Percentiles rank a stretch among this genome's conserved stretches.
These are phyloP conservation scores for Cercospora sp. DNA, from an alignment of 2,329 filamentous ascomycete species.

Conservation along the genomic window DNA sequence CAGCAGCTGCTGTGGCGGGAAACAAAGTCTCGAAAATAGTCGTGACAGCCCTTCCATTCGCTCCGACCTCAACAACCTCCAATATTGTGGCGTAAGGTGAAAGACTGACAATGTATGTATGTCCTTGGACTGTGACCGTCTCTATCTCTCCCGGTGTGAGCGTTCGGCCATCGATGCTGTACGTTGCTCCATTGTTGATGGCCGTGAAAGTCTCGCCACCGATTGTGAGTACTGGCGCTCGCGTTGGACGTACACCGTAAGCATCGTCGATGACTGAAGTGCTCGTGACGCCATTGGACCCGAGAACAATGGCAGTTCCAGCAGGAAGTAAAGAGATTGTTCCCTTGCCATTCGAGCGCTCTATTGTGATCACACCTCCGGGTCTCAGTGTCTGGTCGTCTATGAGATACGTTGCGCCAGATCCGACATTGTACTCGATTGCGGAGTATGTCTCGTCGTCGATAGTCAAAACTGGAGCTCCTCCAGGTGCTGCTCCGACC, in stretches of 20 bases:
- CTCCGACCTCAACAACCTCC: slow-evolving; percentile 38
- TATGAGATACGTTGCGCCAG: slow-evolving; percentile 42
- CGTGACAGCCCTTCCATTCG: slow-evolving; percentile 36
- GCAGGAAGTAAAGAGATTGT: slow-evolving; percentile 40
- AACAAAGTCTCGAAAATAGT: slow-evolving; percentile 41
- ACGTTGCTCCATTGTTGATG: slow-evolving; percentile 36
- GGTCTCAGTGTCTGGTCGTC: slow-evolving; percentile 42
- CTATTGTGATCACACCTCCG: slow-evolving; percentile 34
- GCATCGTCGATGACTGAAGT: slow-evolving; percentile 30
- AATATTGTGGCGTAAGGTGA: slow-evolving; percentile 41
- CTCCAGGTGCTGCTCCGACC: slow-evolving; percentile 19
- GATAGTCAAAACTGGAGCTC: slow-evolving; percentile 34
- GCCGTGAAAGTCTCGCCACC: slow-evolving; percentile 35
- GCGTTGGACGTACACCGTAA: slow-evolving; percentile 30
- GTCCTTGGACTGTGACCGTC: slow-evolving; percentile 33
- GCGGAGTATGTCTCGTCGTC: slow-evolving; percentile 32
- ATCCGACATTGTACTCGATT: slow-evolving; percentile 28
- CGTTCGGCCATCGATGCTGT: slow-evolving; percentile 44
- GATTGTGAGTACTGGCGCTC: slow-evolving; percentile 37
- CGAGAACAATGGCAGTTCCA: slow-evolving; percentile 31
- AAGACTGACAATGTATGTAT: slow-evolving; percentile 37
- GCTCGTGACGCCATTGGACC: slow-evolving; percentile 28
- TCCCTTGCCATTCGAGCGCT: slow-evolving; percentile 30
- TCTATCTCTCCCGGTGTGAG: slow-evolving; percentile 40
- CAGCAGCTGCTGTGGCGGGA: slow-evolving; percentile 40